Evolutionary conservation across 129 eudicot genomes (phyloP).

Genomic region (Sambucus nigra): DNA sequence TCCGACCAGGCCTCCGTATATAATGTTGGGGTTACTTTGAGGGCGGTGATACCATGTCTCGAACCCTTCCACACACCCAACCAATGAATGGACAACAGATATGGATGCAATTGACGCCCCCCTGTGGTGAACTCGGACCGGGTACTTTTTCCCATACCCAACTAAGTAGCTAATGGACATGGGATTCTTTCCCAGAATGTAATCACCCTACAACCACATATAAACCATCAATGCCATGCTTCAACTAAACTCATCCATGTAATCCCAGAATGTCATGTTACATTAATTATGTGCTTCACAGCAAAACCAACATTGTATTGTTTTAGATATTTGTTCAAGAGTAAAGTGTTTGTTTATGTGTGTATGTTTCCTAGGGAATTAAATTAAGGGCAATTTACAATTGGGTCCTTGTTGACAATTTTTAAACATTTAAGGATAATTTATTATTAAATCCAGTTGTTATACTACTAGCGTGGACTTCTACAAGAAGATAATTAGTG

Average conservation of each 20-base stretch:
- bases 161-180: slow-evolving; percentile 74
- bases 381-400: too few relatives aligned
- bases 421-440: too few relatives aligned
- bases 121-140: slow-evolving; percentile 75
- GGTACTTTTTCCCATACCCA: slow-evolving; percentile 73
- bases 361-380: background rate
- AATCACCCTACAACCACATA: slow-evolving; percentile 58
- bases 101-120: slow-evolving; percentile 74
- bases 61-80: slow-evolving; percentile 81
- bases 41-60: slow-evolving; percentile 71
- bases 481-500: too few relatives aligned
- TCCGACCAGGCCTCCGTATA: slow-evolving; percentile 80
- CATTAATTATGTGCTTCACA: too few relatives aligned
- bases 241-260: too few relatives aligned
- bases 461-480: too few relatives aligned
- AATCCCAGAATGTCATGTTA: too few relatives aligned
- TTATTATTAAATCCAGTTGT: too few relatives aligned
- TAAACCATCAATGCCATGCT: background rate
- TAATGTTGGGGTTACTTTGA: slow-evolving; percentile 53
- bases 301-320: too few relatives aligned
- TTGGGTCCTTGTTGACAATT: too few relatives aligned
- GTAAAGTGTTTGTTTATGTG: slow-evolving; percentile 2
- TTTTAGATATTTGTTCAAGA: slow-evolving; percentile 2
- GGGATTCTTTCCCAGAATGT: slow-evolving; percentile 88
- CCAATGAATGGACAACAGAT: slow-evolving; percentile 26